phyloP scores from a whole-genome alignment of 371 early-diverging fungal genomes.

The Capillidium heterosporum region DNA sequence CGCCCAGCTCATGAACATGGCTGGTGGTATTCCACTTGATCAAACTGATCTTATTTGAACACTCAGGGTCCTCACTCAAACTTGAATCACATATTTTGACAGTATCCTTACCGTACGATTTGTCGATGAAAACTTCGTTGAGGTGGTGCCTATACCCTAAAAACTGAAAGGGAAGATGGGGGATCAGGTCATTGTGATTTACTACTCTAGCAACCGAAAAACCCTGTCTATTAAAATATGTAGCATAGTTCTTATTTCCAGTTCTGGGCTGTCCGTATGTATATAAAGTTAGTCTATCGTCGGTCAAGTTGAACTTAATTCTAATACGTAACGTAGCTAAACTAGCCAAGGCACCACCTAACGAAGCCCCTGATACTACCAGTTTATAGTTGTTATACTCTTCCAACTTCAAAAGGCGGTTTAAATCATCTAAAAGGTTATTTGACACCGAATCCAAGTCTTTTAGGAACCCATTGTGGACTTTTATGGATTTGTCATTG shows the following conservation, averaged over 20 bases:
- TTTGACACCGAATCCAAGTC: not conserved
- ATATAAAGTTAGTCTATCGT: not conserved
- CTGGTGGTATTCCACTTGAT: no score
- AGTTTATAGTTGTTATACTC: not conserved
- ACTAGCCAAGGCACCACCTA: not conserved
- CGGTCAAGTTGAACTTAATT: not conserved
- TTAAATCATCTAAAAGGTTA: not conserved
- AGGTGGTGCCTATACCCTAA: no score
- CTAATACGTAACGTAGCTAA: not conserved
- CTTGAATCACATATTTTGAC: no score
- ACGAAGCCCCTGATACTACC: not conserved
- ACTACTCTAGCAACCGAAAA: not conserved
- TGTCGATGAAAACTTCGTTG: no score
- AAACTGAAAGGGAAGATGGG: no score
- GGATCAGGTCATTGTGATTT: not conserved
- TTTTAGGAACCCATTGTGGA: not conserved
- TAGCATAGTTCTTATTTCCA: not conserved
- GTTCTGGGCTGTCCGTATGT: slow-evolving; percentile 1
- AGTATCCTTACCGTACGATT: no score
- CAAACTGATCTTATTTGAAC: no score
- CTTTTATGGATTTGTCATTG: no score
- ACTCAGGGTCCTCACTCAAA: no score
- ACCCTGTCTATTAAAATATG: not conserved
- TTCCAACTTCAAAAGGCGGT: no score
- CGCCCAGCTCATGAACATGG: no score